These are phyloP conservation scores for Yarrowia phangngaensis DNA, from an alignment of 805 yeast species.

Conservation along the genomic window DNA sequence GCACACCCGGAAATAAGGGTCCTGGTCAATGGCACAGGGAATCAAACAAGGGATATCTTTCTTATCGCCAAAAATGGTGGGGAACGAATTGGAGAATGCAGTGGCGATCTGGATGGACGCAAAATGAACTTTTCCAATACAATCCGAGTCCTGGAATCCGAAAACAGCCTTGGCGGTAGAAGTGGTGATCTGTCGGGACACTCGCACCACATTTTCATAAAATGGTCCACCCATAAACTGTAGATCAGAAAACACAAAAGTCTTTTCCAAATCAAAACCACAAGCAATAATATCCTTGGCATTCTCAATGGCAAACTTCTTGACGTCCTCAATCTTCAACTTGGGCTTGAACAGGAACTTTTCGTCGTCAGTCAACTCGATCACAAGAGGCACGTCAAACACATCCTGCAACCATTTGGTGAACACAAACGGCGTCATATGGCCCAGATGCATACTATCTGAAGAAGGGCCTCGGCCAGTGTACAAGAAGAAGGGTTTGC, in stretches of 20 bases:
- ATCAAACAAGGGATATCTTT: constrained; percentile 91
- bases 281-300: constrained; percentile 90
- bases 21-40: constrained; percentile 99
- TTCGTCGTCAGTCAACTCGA: constrained; percentile 94
- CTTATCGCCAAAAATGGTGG: constrained; percentile 81
- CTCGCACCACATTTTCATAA: constrained; percentile 89
- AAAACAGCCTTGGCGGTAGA: constrained; percentile 97
- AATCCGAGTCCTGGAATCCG: constrained; percentile 91
- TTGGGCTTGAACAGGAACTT: constrained; percentile 91
- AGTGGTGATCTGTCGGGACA: constrained; percentile 90
- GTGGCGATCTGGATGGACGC: constrained; percentile 96
- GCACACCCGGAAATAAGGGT: constrained; percentile 95
- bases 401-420: constrained; percentile 98
- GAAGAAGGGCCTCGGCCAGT: constrained; percentile 98
- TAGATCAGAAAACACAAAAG: constrained; percentile 90
- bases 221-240: constrained; percentile 90
- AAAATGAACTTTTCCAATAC: constrained; percentile 91
- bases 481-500: constrained; percentile 90
- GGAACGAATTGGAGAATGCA: constrained; percentile 94
- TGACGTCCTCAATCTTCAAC: constrained; percentile 83
- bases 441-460: constrained; percentile 94
- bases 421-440: constrained; percentile 90
- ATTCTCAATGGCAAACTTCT: constrained; percentile 71
- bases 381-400: constrained; percentile 90
- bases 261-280: constrained; percentile 91